Evolutionary conservation across 805 yeast species (phyloP).

Genomic region (Debaryomyces maramus): DNA sequence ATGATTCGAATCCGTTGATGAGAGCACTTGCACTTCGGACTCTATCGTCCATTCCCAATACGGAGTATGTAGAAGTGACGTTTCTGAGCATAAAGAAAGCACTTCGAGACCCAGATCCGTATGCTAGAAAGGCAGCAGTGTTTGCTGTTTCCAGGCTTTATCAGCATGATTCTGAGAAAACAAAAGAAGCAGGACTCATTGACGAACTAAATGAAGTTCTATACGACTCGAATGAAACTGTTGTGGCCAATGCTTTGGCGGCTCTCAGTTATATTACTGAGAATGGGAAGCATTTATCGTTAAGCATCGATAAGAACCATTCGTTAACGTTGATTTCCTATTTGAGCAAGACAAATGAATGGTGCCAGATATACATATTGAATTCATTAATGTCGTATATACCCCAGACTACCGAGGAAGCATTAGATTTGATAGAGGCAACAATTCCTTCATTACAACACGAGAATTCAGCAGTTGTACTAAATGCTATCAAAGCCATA

Average conservation of each 20-base stretch:
- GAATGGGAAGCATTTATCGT: slow-evolving; percentile 45
- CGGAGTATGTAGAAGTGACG: slow-evolving; percentile 50
- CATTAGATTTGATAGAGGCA: slow-evolving; percentile 62
- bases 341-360: slow-evolving; percentile 50
- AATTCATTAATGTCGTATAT: slow-evolving; percentile 65
- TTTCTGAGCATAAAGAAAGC: slow-evolving; percentile 36
- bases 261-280: slow-evolving; percentile 67
- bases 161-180: slow-evolving; percentile 51
- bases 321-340: slow-evolving; percentile 34
- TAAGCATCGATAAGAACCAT: slow-evolving; percentile 54
- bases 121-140: slow-evolving; percentile 69
- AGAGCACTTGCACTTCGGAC: slow-evolving; percentile 67
- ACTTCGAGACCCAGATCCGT: slow-evolving; percentile 50
- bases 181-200: slow-evolving; percentile 44
- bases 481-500: slow-evolving; percentile 72
- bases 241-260: slow-evolving; percentile 72
- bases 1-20: slow-evolving; percentile 46
- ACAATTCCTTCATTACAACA: slow-evolving; percentile 74
- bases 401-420: slow-evolving; percentile 69
- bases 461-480: slow-evolving; percentile 75
- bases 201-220: slow-evolving; percentile 51
- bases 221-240: slow-evolving; percentile 56
- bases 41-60: slow-evolving; percentile 56
- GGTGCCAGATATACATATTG: slow-evolving; percentile 72
- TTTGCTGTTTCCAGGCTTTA: slow-evolving; percentile 67